Evolutionary conservation across 257 asterid genomes (phyloP), one percentile per base, ranked within the genome.

Genomic region (Solanum habrochaites): DNA sequence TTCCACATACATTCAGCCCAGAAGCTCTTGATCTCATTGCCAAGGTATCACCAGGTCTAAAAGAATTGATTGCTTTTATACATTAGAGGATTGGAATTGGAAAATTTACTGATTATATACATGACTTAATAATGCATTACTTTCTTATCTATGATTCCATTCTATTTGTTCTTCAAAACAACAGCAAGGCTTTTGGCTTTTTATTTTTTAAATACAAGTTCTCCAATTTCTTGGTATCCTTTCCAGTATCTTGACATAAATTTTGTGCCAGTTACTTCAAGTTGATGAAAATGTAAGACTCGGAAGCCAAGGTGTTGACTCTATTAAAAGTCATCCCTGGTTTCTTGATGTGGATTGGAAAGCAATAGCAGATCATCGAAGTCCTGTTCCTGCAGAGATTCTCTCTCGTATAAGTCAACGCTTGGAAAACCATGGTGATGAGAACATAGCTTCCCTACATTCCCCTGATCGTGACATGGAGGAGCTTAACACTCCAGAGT

Each of bases 281-380:
- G 98, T 96, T 83, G 97, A 96, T 32, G 98, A 96, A 89, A 92
- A 89, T 86, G 84, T 90, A n/a, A 93, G 98, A 90, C 98, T 96
- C 20, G 99, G 99, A 88, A 94, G 92, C 89, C 91, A 92, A 90
- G 96, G 96, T 86, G 88, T 86, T 5, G 96, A 90, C 86, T 89
- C 94, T 87, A 88, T 96, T 80, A 96, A 95, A 93, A 35, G 88
- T 85, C 98, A 96, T 92, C 95, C 98, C 18, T 96, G 99, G 99
- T 96, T 96, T 87, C 73, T 85, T 64, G 94, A 90, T 29, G 86
- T 94, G 32, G 98, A 96, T 73, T 96, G 99, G 99, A 66, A 91
- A 66, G 97, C 91, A 87, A 83, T 96, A 90, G 91, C 89, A 67
- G 91, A 90, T 20, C 88, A 89, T 72, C 86, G 67, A 39, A 81